Evolutionary conservation across 2,329 filamentous ascomycete genomes (phyloP).

Genomic region (Fusarium devonianum): DNA sequence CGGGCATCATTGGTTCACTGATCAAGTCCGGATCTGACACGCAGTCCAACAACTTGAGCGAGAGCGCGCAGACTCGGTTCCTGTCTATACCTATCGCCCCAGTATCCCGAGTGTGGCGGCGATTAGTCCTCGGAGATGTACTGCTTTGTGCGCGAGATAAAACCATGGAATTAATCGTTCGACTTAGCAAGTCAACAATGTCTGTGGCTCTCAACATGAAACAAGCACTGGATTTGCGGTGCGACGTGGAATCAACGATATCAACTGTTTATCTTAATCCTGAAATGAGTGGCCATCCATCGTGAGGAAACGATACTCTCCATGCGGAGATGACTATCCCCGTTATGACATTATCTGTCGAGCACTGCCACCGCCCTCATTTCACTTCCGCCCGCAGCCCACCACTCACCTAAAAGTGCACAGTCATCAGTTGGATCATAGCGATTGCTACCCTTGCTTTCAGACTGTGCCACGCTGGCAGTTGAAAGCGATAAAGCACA

Average conservation of each 20-base stretch:
- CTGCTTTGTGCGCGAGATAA: conserved; percentile 3
- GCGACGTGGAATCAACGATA: no score
- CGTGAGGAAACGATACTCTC: neutral
- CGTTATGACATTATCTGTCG: conserved; percentile 16
- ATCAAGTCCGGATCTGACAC: no score
- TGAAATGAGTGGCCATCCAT: conserved; percentile 28
- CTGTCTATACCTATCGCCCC: conserved; percentile 20
- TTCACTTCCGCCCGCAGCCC: conserved; percentile 5
- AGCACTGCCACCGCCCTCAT: conserved; percentile 34
- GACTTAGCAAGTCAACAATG: conserved; percentile 2
- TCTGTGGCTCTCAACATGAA: no score
- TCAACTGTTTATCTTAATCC: conserved; percentile 20
- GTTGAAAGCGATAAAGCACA: conserved; percentile 13
- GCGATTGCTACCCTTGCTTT: conserved; percentile 1
- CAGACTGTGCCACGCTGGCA: conserved; percentile 23
- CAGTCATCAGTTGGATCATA: conserved; percentile 7
- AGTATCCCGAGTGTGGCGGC: conserved; percentile 33
- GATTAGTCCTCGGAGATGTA: no score
- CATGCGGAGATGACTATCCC: conserved; percentile 20
- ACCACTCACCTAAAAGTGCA: conserved; percentile 14
- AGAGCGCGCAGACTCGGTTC: neutral
- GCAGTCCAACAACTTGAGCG: neutral
- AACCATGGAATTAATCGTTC: conserved; percentile 15
- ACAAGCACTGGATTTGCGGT: no score
- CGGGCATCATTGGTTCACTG: conserved; percentile 10